Evolutionary conservation across 2,329 filamentous ascomycete genomes (phyloP).

Genomic region (Aureobasidium leucospermi): DNA sequence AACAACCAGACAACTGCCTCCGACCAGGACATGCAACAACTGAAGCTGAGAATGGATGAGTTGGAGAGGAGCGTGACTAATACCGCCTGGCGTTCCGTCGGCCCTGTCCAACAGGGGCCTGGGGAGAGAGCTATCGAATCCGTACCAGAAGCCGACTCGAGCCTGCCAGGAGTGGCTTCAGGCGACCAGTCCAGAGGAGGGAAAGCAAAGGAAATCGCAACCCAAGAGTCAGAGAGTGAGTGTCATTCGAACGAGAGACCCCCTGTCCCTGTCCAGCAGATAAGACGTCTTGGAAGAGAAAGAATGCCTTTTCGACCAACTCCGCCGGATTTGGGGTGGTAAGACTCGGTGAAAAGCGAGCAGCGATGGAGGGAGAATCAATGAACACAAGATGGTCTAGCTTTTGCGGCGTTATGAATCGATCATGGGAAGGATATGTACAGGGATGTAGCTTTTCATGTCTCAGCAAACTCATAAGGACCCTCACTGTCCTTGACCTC

Average conservation of each 20-base stretch:
- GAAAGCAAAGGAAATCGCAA: neutral
- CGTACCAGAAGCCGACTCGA: neutral
- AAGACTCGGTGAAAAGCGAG: neutral
- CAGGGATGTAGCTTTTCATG: slow-evolving; percentile 25
- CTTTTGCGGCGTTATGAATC: neutral
- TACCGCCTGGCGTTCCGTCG: neutral
- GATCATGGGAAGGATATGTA: neutral
- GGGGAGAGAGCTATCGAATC: neutral
- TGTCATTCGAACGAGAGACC: neutral
- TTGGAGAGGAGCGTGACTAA: neutral
- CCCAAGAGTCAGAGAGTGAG: neutral
- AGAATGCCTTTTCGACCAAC: neutral
- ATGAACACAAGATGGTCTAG: neutral
- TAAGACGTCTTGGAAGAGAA: neutral
- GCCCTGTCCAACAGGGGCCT: too few relatives aligned
- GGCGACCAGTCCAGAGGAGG: neutral
- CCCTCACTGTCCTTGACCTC: slow-evolving; percentile 71
- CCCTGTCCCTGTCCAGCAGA: neutral
- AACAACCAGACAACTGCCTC: neutral
- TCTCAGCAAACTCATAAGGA: slow-evolving; percentile 62
- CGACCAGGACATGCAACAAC: neutral
- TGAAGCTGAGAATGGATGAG: neutral
- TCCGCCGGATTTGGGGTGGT: neutral
- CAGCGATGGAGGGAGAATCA: neutral
- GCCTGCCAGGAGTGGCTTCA: neutral